phyloP scores from a whole-genome alignment of 208 protist genomes.

The Trypanosoma cruzi region DNA sequence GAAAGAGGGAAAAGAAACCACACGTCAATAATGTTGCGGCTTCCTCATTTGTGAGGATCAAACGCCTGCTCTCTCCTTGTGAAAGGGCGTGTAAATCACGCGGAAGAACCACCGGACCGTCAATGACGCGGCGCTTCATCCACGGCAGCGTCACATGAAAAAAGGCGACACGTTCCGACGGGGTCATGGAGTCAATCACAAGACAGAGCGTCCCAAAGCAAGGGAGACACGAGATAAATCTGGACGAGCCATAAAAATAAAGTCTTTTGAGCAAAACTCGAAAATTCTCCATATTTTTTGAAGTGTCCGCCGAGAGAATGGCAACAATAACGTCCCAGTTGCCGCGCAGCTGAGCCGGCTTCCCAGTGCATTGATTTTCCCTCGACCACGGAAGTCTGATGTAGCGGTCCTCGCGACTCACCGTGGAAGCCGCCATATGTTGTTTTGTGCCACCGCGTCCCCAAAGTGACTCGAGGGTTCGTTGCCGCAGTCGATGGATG shows the following conservation, averaged over 20 bases:
- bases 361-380: conserved; percentile 16
- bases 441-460: not conserved
- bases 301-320: conserved; percentile 25
- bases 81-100: conserved; percentile 34
- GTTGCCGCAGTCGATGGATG: not conserved
- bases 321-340: conserved; percentile 38
- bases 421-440: not conserved
- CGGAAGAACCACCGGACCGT: conserved; percentile 25
- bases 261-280: conserved; percentile 37
- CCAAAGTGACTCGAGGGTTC: conserved; percentile 3
- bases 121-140: conserved; percentile 45
- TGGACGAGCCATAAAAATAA: conserved; percentile 21
- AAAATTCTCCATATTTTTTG: conserved; percentile 23
- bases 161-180: conserved; percentile 36
- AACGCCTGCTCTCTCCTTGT: conserved; percentile 25
- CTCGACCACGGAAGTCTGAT: conserved; percentile 50
- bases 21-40: conserved; percentile 45
- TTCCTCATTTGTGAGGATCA: conserved; percentile 42
- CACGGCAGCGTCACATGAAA: conserved; percentile 58
- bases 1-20: conserved; percentile 75
- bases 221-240: conserved; percentile 6
- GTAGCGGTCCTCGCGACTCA: not conserved
- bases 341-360: conserved; percentile 1
- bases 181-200: conserved; percentile 33
- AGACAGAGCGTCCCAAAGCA: conserved; percentile 30